Evolutionary conservation across 345 rosid genomes (phyloP), one percentile per base, ranked within the genome.

Genomic region (Gossypium herbaceum): DNA sequence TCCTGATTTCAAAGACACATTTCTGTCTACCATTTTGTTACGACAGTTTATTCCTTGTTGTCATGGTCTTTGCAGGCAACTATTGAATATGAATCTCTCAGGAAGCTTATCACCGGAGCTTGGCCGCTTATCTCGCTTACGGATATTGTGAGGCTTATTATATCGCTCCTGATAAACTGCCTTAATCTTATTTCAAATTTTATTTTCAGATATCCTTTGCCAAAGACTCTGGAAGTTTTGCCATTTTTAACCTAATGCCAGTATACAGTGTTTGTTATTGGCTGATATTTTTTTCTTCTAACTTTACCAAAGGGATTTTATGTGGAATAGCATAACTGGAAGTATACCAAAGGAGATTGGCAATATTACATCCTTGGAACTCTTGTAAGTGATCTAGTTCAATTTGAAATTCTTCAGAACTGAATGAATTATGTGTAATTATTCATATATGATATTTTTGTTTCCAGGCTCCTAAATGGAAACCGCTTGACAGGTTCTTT

Each of bases 321-420:
- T 95, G 99, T 95, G 99, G 99, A 95, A 95, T 85, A 72, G 72
- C 22, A 78, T 95, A 17, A 87, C 73, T 56, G 99, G 99, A 55
- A 86, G 84, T 56, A 90, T 95, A 82, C 99, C 99, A 0, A 90
- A 88, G 81, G 98, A 93, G 84, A 91, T 95, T 71, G 98, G 98
- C 69, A 85, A 89, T 75, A 85, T 95, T 48, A 85, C 81, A 76
- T 76, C 99, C 73, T 79, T 95, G 80, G 47, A 73, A 55, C 99
- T 95, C 86, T 80, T 95, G 99, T 93, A 84, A 90, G 99, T 84
- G 77, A 34, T 27, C 44, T 68, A 68, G 0, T 7, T 71, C 5
- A 29, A 48, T 50, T 48, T 61, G 27, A 29, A 59, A 72, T 64
- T 15, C 45, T 67, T 68, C 34, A 39, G 27, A 71, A 44, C 64